Conservation (phyloP, 2,329 filamentous ascomycete genomes). For the Byssochlamys sp. region DNA sequence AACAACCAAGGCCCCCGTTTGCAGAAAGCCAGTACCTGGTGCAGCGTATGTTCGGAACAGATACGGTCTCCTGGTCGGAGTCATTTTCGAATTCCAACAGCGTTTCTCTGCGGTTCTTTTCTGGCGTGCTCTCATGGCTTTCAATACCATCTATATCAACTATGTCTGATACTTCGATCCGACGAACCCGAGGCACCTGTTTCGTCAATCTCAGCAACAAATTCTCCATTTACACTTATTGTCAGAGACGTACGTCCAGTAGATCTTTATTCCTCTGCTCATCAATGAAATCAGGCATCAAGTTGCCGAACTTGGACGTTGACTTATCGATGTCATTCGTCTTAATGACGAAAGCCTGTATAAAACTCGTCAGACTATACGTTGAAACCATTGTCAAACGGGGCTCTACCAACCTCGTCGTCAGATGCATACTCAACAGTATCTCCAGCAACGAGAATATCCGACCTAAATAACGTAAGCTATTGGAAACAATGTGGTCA, state of each 20-base stretch:
- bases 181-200: slow-evolving; percentile 20
- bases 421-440: slow-evolving; percentile 12
- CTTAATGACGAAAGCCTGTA: slow-evolving; percentile 19
- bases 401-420: slow-evolving; percentile 14
- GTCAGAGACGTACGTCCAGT: slow-evolving; percentile 19
- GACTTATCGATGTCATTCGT: slow-evolving; percentile 8
- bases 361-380: neutral
- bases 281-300: slow-evolving; percentile 18
- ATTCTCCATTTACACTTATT: neutral
- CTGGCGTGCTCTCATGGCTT: neutral
- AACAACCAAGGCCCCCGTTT: slow-evolving; percentile 15
- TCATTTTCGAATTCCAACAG: slow-evolving; percentile 10
- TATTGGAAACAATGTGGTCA: neutral
- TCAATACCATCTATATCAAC: slow-evolving; percentile 6
- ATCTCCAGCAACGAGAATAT: neutral
- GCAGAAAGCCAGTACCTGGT: slow-evolving; percentile 18
- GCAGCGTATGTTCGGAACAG: slow-evolving; percentile 2
- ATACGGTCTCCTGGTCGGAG: slow-evolving; percentile 9
- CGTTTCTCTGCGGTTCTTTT: slow-evolving; percentile 2
- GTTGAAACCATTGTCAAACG: neutral
- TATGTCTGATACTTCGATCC: slow-evolving; percentile 12
- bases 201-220: neutral
- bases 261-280: slow-evolving; percentile 21
- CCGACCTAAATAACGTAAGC: neutral
- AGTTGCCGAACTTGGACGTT: slow-evolving; percentile 5